Conservation (phyloP, 2,329 filamentous ascomycete genomes). For the Lecanicillium sp. region DNA sequence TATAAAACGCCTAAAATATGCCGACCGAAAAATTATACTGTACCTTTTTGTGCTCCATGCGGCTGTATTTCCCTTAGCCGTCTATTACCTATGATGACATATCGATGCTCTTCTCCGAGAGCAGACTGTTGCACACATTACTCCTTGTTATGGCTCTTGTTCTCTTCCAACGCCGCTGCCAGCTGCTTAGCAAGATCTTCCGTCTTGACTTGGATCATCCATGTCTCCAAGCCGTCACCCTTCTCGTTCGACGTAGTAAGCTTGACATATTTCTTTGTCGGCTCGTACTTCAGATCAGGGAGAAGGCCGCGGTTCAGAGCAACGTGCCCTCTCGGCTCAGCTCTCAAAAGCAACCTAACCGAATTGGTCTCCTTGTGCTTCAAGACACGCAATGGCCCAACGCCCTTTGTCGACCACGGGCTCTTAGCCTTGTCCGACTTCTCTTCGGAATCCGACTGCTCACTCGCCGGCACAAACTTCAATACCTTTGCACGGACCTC, state of each 20-base stretch:
- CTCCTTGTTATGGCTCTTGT: constrained; percentile 51
- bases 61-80: constrained; percentile 4
- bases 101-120: constrained; percentile 8
- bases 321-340: constrained; percentile 67
- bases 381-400: constrained; percentile 65
- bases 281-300: constrained; percentile 53
- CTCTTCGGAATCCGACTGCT: constrained; percentile 35
- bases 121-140: constrained; percentile 16
- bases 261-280: constrained; percentile 53
- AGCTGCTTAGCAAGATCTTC: constrained; percentile 48
- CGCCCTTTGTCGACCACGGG: constrained; percentile 61
- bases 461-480: constrained; percentile 46
- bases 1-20: constrained; percentile 8
- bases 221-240: constrained; percentile 56
- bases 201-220: constrained; percentile 66
- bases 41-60: constrained; percentile 9
- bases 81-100: constrained; percentile 9
- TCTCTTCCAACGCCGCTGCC: constrained; percentile 40
- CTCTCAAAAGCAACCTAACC: constrained; percentile 62
- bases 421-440: constrained; percentile 38
- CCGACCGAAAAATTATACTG: constrained; percentile 8
- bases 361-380: constrained; percentile 63
- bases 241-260: constrained; percentile 49
- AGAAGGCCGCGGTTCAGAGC: constrained; percentile 64
- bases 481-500: constrained; percentile 65